phyloP scores from a whole-genome alignment of 305 asterid genomes.

The Plantago lanceolata region DNA sequence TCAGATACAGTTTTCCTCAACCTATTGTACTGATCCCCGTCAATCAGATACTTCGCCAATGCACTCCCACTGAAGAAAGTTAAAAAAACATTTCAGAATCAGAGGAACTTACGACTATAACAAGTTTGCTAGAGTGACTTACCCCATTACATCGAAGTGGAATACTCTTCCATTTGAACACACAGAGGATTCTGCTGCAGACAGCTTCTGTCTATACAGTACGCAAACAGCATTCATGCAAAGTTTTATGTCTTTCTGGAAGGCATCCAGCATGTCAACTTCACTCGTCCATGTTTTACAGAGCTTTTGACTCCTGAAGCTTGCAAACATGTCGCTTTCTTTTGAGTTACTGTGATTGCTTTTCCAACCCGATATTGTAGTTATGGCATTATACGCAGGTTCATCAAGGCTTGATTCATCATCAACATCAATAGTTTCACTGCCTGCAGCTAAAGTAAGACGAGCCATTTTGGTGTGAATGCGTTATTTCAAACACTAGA shows the following conservation, averaged over 20 bases:
- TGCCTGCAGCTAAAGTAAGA: conserved; percentile 2
- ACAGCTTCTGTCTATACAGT: conserved; percentile 30
- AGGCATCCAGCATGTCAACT: conserved; percentile 28
- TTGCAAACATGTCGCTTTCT: conserved; percentile 23
- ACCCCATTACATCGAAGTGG: conserved; percentile 28
- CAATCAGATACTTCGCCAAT: conserved; percentile 11
- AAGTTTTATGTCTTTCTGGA: conserved; percentile 29
- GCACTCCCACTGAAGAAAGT: not conserved
- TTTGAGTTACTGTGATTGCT: conserved; percentile 7
- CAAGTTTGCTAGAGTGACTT: conserved; percentile 7
- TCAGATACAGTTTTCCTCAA: not conserved
- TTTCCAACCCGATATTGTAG: not conserved
- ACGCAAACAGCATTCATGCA: conserved; percentile 44
- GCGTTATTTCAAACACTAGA: not conserved
- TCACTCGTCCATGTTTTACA: conserved; percentile 19
- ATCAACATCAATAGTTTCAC: conserved; percentile 22
- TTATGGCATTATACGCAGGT: conserved; percentile 3
- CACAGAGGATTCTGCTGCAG: conserved; percentile 14
- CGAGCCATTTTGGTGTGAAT: not conserved
- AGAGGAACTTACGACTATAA: not conserved
- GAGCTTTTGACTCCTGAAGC: not conserved
- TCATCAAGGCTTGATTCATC: conserved; percentile 21
- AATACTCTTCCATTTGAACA: conserved; percentile 20
- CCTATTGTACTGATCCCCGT: conserved; percentile 4
- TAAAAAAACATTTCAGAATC: not conserved